Evolutionary conservation across 2,329 filamentous ascomycete species (phyloP).

Genomic region (Arachnomyces sp.): DNA sequence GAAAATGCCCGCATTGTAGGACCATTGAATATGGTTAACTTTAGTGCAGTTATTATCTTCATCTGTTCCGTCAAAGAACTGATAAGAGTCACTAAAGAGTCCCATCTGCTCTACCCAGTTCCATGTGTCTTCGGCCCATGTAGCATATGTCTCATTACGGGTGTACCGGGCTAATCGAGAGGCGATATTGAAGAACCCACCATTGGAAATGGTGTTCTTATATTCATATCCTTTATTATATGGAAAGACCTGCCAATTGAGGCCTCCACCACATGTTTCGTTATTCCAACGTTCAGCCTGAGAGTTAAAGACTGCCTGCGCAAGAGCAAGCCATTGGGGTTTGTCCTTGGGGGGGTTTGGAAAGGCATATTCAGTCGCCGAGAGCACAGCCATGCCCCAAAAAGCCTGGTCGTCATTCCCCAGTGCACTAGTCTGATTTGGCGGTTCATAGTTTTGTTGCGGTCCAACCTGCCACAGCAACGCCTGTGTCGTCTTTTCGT

Average conservation of each 20-base stretch:
- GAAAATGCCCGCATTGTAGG: conserved; percentile 50
- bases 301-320: conserved; percentile 72
- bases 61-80: conserved; percentile 51
- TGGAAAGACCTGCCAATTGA: conserved; percentile 79
- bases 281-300: conserved; percentile 65
- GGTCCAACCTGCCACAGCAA: conserved; percentile 68
- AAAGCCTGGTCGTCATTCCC: conserved; percentile 61
- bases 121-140: conserved; percentile 64
- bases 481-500: conserved; percentile 59
- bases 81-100: conserved; percentile 43
- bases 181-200: conserved; percentile 50
- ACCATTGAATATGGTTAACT: conserved; percentile 49
- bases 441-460: conserved; percentile 69
- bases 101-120: conserved; percentile 48
- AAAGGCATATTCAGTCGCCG: conserved; percentile 68
- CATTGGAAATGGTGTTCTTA: conserved; percentile 54
- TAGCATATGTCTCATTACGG: conserved; percentile 66
- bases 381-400: conserved; percentile 77
- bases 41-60: conserved; percentile 44
- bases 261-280: conserved; percentile 59
- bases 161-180: conserved; percentile 71
- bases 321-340: conserved; percentile 70
- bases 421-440: conserved; percentile 40
- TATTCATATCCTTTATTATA: conserved; percentile 63
- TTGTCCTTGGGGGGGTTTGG: conserved; percentile 56